Evolutionary conservation across 2,329 filamentous ascomycete species (phyloP).

Genomic region (Nigrospora oryzae): DNA sequence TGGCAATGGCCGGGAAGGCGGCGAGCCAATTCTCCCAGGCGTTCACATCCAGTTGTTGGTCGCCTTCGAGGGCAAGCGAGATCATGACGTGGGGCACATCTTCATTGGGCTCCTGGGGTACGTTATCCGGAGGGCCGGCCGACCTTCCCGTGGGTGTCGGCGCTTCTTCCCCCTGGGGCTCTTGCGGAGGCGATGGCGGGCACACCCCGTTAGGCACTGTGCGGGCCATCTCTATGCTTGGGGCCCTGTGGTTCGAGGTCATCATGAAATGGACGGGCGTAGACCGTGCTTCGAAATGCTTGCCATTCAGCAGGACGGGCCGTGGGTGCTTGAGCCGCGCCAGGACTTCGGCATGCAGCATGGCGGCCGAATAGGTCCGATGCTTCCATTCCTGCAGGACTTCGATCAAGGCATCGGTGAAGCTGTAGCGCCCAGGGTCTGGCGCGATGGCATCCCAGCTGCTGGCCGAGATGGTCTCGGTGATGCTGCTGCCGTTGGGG

Average conservation of each 20-base stretch:
- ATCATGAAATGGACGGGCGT: conserved; percentile 57
- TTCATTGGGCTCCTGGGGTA: conserved; percentile 38
- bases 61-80: conserved; percentile 48
- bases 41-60: conserved; percentile 47
- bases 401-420: conserved; percentile 50
- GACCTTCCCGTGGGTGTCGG: conserved; percentile 17
- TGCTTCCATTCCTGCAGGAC: conserved; percentile 49
- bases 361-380: conserved; percentile 48
- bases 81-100: conserved; percentile 53
- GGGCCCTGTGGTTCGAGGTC: conserved; percentile 50
- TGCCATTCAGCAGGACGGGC: conserved; percentile 48
- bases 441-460: conserved; percentile 55
- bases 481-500: conserved; percentile 48
- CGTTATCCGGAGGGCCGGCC: conserved; percentile 15
- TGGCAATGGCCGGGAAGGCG: conserved; percentile 47
- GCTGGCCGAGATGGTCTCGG: conserved; percentile 53
- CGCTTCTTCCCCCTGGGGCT: conserved; percentile 10
- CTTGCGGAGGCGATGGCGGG: conserved; percentile 27
- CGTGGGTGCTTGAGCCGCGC: conserved; percentile 52
- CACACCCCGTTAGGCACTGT: conserved; percentile 22
- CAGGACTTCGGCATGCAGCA: conserved; percentile 52
- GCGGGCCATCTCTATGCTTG: conserved; percentile 47
- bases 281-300: conserved; percentile 47
- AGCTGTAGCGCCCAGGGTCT: conserved; percentile 50
- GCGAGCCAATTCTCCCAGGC: conserved; percentile 51